Evolutionary conservation across 225 moss, liverwort and hornwort genomes (phyloP), one percentile per base, ranked within the genome.

Genomic region (Pseudisothecium myosuroides): DNA sequence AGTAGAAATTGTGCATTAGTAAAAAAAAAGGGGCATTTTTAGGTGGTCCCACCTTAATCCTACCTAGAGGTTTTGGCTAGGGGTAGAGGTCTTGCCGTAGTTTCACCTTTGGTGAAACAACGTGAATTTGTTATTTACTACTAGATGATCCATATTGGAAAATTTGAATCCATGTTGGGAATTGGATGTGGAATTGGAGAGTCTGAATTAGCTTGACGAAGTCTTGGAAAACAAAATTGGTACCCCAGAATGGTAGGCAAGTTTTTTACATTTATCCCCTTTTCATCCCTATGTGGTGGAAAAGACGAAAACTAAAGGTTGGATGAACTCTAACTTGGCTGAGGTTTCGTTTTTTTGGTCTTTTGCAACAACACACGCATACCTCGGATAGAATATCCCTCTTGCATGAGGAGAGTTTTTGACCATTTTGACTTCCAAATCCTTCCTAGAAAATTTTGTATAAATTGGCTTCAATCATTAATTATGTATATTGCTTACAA

Each of bases 1-100:
- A 41, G 14, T 41, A 26, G 4, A 15, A 43, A 15, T 15, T 41
- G 9, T 41, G 1, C 9, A 9, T 43, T 27, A 14, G 3, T 26
- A 3, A 41, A 14, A 50, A 39, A 15, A 27, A 15, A 12, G 2
- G 22, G 68, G 14, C 41, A 8, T 5, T 26, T 41, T 71, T 6
- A 15, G 43, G 0, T 8, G 24, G 2, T 0, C 8, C 8, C 11
- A 24, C 2, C 1, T 12, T 23, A 14, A 71, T 41, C 0, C 14
- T 14, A 41, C 3, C 3, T 26, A 71, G 1, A 71, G 4, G 24
- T 41, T 71, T 14, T 0, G 0, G 0, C 3, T 0, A 26, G 0
- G 4, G 14, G 0, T 72, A 72, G 15, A 69, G 1, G 24, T 39
- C 9, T 26, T 26, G 41, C 41, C 0, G 14, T 26, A 0, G 7